Percentiles rank a stretch among this genome's conserved stretches.
phyloP scores from a whole-genome alignment of 495 filamentous ascomycete species.

The Astrothelium macrocarpum region DNA sequence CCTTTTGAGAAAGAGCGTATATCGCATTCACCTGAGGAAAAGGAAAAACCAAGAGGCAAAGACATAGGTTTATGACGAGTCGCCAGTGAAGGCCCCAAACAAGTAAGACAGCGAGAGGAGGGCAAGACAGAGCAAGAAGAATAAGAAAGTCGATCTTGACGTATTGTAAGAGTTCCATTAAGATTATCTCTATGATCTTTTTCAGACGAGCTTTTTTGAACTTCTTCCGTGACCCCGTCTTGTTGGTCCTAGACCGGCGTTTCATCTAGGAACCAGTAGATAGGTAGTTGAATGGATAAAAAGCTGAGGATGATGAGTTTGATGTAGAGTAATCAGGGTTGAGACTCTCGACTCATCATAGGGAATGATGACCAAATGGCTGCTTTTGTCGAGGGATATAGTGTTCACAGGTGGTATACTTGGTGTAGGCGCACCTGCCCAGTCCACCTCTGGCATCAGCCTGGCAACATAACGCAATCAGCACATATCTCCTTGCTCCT shows the following conservation, averaged over 20 bases:
- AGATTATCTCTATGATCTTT: neutral
- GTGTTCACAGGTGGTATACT: neutral
- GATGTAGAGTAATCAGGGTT: neutral
- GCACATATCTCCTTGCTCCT: no score
- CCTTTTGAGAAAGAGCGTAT: conserved; percentile 1
- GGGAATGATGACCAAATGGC: neutral
- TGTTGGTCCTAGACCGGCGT: neutral
- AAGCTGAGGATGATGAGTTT: neutral
- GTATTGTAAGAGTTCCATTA: neutral
- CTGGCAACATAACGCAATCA: neutral
- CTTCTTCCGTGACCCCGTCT: neutral
- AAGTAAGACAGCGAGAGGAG: neutral
- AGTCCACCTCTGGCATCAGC: neutral
- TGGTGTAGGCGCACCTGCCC: neutral
- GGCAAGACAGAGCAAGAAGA: neutral
- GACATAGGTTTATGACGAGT: neutral
- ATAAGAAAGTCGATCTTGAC: neutral
- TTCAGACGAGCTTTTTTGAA: neutral
- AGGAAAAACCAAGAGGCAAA: neutral
- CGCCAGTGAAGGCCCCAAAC: neutral
- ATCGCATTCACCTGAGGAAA: neutral
- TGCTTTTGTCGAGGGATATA: neutral
- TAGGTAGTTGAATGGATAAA: neutral
- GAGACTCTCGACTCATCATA: neutral
- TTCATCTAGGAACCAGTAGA: neutral